A percentile compares a stretch with the other conserved stretches of the same genome.
These are phyloP conservation scores for Podospora bellae-mahoneyi DNA, from an alignment of 495 filamentous ascomycete species.

Conservation along the genomic window DNA sequence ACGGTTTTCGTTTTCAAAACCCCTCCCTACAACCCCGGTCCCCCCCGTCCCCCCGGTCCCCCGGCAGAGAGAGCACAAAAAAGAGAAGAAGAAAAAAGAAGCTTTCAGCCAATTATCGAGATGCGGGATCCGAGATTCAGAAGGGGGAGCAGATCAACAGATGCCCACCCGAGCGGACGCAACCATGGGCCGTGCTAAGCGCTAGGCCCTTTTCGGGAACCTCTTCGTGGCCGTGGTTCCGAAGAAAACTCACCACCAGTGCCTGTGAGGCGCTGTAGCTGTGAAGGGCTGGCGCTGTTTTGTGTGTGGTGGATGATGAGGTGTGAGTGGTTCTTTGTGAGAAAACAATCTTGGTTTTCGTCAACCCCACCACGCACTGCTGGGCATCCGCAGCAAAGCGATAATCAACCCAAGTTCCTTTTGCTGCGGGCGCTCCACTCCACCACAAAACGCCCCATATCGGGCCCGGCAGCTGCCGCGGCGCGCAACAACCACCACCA, in stretches of 20 bases:
- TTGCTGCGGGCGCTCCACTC: background rate
- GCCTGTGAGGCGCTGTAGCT: conserved; percentile 4
- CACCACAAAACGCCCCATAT: background rate
- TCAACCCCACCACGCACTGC: background rate
- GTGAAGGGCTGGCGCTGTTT: background rate
- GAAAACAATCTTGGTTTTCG: background rate
- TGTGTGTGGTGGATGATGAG: background rate
- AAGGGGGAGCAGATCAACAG: background rate
- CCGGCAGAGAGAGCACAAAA: background rate
- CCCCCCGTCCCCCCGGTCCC: background rate
- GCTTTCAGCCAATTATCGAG: conserved; percentile 16
- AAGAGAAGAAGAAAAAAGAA: background rate
- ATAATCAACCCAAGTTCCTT: background rate
- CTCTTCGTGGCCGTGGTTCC: conserved; percentile 4
- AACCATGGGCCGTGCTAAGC: conserved; percentile 1
- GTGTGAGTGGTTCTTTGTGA: background rate
- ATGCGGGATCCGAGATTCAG: conserved; percentile 22
- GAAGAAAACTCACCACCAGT: background rate
- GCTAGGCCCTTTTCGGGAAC: conserved; percentile 3
- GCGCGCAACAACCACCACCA: conserved; percentile 3
- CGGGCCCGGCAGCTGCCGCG: conserved; percentile 1
- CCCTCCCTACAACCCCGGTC: background rate
- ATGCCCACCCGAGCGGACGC: background rate
- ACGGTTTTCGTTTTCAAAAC: background rate
- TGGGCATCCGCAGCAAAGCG: too few species aligned